phyloP scores from a whole-genome alignment of 306 rosid genomes.

The Rosa lucieae region DNA sequence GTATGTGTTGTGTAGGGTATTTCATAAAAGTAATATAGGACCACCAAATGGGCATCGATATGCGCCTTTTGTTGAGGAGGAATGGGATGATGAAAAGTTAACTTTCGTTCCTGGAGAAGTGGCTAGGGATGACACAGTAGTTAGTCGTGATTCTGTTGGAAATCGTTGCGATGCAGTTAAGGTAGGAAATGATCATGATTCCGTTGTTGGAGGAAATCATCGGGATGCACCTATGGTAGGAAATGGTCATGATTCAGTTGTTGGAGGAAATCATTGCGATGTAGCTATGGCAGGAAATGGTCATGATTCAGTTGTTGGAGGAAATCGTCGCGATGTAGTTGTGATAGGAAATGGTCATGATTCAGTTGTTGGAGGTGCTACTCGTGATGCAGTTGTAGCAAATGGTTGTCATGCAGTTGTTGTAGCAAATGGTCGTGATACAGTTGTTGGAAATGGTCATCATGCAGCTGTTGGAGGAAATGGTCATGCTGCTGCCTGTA shows the following conservation, averaged over 20 bases:
- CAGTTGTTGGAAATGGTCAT: slow-evolving; percentile 4
- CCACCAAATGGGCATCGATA: slow-evolving; percentile 98
- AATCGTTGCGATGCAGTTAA: neutral
- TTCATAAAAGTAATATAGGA: slow-evolving; percentile 97
- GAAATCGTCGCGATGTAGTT: neutral
- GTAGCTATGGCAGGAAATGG: neutral
- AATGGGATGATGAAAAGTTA: slow-evolving; percentile 73
- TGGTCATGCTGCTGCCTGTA: slow-evolving; percentile 27
- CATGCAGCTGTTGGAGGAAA: slow-evolving; percentile 1
- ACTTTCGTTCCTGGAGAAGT: slow-evolving; percentile 66
- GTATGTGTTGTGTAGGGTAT: slow-evolving; percentile 92
- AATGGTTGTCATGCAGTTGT: neutral
- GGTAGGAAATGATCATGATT: neutral
- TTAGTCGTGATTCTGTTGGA: slow-evolving; percentile 27
- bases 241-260: neutral
- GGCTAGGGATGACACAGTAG: slow-evolving; percentile 31
- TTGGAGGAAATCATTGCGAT: neutral
- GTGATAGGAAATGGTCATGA: slow-evolving; percentile 16
- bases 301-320: neutral
- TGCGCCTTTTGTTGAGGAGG: slow-evolving; percentile 97
- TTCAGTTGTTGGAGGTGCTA: neutral
- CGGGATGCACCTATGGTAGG: neutral
- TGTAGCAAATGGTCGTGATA: slow-evolving; percentile 25
- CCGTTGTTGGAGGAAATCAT: neutral
- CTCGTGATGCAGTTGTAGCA: neutral